Evolutionary conservation across 768 basidiomycete genomes (phyloP), one percentile per base, ranked within the genome.

Genomic region (Pholiota molesta): DNA sequence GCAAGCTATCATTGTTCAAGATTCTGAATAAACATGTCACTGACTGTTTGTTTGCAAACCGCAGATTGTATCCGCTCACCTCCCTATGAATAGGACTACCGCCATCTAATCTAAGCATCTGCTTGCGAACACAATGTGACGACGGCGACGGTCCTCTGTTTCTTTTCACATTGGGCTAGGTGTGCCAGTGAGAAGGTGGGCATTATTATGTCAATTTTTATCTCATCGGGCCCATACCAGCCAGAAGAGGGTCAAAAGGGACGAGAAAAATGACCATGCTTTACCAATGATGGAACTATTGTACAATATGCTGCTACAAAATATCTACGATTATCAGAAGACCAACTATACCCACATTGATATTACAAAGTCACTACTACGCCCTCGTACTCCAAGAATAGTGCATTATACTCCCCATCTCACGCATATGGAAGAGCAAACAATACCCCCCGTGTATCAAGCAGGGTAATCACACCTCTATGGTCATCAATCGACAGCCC

Each of bases 181-280:
- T 37, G 1, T 13, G 35, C 35, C 10, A 37, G 14, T 16, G 35
- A 37, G 1, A 11, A 37, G 6, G 11, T 37, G 10, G 35, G 35
- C 11, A 37, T 13, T 1, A 37, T 9, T 37, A 37, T 37, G 35
- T 37, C 35, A 37, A 37, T 37, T 13, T 11, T 37, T 6, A 9
- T 37, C 9, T 37, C 11, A 13, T 37, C 35, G 35, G 11, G 10
- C 13, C 11, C 35, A 37, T 9, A 37, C 35, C 11, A 37, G 9
- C 35, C 35, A 13, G 14, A 37, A 49, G 23, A 49, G 13, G 63
- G 81, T 54, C 83, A 85, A 39, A 70, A 45, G 73, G 58, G 13
- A 33, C 45, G 42, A 31, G 64, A 19, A 52, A 31, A 31, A 55
- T 61, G 17, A 5, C 49, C 19, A 13, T 23, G 47, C 9, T 49